These are phyloP conservation scores for Tricholoma bakamatsutake DNA, from an alignment of 768 basidiomycete species.

Conservation along the genomic window DNA sequence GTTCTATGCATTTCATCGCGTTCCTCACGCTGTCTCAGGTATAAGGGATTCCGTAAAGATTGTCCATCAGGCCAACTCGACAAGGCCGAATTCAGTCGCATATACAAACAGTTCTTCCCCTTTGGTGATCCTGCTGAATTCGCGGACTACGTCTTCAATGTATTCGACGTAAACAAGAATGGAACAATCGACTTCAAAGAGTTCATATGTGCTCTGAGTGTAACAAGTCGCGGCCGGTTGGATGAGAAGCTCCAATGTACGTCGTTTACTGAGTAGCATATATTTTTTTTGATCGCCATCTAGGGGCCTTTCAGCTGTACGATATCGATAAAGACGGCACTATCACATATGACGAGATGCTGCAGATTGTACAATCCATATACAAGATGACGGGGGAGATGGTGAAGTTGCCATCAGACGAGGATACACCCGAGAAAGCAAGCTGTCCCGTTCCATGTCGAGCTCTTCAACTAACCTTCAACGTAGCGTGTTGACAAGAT, in stretches of 20 bases:
- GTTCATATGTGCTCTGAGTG: slow-evolving; percentile 96
- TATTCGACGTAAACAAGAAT: slow-evolving; percentile 92
- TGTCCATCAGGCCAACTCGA: slow-evolving; percentile 96
- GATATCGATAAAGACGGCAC: slow-evolving; percentile 98
- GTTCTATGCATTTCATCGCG: slow-evolving; percentile 1
- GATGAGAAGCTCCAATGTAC: slow-evolving; percentile 98
- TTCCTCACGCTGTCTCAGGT: slow-evolving; percentile 47
- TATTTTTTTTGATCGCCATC: slow-evolving; percentile 15
- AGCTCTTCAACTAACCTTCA: slow-evolving; percentile 8
- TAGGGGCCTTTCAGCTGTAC: slow-evolving; percentile 99
- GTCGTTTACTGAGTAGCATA: slow-evolving; percentile 24
- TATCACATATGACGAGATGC: slow-evolving; percentile 99
- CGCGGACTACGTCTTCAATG: slow-evolving; percentile 98
- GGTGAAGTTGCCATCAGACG: slow-evolving; percentile 97
- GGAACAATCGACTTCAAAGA: slow-evolving; percentile 99
- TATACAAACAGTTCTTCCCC: slow-evolving; percentile 99
- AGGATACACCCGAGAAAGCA: slow-evolving; percentile 99
- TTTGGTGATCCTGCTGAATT: slow-evolving; percentile 97
- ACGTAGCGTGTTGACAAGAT: slow-evolving; percentile 95
- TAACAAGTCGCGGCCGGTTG: slow-evolving; percentile 86
- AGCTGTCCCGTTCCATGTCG: slow-evolving; percentile 6
- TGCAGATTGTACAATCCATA: slow-evolving; percentile 95
- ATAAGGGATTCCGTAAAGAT: slow-evolving; percentile 99
- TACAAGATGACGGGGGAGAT: slow-evolving; percentile 99
- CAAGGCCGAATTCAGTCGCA: slow-evolving; percentile 91